Conservation (phyloP, 768 basidiomycete genomes). For the Tricholoma flavovirens region DNA sequence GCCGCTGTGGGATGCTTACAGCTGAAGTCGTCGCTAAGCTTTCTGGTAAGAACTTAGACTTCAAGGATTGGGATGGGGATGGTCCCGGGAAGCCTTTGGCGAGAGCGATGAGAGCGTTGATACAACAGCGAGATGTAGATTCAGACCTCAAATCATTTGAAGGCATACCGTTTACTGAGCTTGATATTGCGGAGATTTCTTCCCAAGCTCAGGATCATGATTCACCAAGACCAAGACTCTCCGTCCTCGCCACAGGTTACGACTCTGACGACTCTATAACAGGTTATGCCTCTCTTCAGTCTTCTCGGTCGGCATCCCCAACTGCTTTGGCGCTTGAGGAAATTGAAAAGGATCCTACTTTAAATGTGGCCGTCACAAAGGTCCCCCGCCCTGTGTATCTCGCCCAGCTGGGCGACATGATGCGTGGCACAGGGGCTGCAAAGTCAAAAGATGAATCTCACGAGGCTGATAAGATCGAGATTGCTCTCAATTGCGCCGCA, state of each 20-base stretch:
- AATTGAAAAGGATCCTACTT: conserved; percentile 79
- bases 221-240: conserved; percentile 18
- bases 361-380: conserved; percentile 65
- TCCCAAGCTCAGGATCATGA: neutral
- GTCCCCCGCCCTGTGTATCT: conserved; percentile 85
- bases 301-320: conserved; percentile 74
- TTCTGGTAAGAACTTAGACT: conserved; percentile 63
- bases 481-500: conserved; percentile 77
- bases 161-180: neutral
- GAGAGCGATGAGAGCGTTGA: conserved; percentile 49
- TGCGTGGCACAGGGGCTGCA: conserved; percentile 54
- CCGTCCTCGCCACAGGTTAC: conserved; percentile 28
- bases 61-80: conserved; percentile 80
- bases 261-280: conserved; percentile 85
- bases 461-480: conserved; percentile 72
- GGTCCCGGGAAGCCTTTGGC: conserved; percentile 63
- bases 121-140: conserved; percentile 48
- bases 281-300: conserved; percentile 66
- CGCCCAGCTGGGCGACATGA: conserved; percentile 70
- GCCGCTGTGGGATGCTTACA: conserved; percentile 88
- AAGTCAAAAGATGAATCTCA: conserved; percentile 50
- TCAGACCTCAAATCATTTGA: conserved; percentile 25
- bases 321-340: conserved; percentile 76
- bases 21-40: conserved; percentile 73
- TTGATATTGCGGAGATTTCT: neutral